Percentiles rank a stretch among this genome's conserved stretches.
Evolutionary conservation across 371 early-diverging fungal species (phyloP).

Genomic region (Coemansia sp.): DNA sequence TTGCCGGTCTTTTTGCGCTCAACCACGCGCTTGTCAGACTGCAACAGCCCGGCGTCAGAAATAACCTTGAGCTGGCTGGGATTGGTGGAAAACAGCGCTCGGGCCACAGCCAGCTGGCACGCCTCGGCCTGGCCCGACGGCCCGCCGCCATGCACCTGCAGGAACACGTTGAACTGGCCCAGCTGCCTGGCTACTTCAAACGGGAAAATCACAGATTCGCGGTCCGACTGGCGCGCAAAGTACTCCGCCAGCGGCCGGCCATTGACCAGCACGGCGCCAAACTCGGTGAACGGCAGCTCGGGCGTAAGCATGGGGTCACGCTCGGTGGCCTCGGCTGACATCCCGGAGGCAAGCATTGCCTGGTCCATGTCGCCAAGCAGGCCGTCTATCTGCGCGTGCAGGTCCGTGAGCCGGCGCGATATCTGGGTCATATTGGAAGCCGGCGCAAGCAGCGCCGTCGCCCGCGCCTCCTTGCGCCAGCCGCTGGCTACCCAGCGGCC

Average conservation of each 20-base stretch:
- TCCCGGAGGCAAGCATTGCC: neutral
- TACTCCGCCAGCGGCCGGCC: conserved; percentile 75
- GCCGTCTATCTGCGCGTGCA: neutral
- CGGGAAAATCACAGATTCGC: conserved; percentile 74
- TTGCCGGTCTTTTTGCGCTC: conserved; percentile 98
- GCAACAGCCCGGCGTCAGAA: conserved; percentile 65
- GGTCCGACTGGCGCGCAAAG: conserved; percentile 67
- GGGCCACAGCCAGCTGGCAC: conserved; percentile 79
- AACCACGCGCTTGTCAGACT: conserved; percentile 82
- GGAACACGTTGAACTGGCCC: conserved; percentile 87
- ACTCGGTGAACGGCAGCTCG: neutral
- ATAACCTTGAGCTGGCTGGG: conserved; percentile 31
- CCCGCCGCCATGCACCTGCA: conserved; percentile 85
- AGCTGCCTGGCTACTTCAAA: conserved; percentile 63
- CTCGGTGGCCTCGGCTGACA: neutral
- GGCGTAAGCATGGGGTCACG: neutral
- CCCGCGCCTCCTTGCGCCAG: conserved; percentile 81
- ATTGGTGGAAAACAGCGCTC: conserved; percentile 74
- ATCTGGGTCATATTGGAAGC: conserved; percentile 45
- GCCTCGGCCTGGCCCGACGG: conserved; percentile 88
- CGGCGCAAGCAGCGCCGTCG: conserved; percentile 73
- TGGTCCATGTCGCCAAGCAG: neutral
- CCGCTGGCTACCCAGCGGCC: conserved; percentile 83
- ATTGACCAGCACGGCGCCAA: conserved; percentile 70
- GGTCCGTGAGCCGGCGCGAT: no score